Percentiles rank a stretch among this genome's conserved stretches.
Evolutionary conservation across 2,329 filamentous ascomycete species (phyloP).

Genomic region (Cercospora sp.): DNA sequence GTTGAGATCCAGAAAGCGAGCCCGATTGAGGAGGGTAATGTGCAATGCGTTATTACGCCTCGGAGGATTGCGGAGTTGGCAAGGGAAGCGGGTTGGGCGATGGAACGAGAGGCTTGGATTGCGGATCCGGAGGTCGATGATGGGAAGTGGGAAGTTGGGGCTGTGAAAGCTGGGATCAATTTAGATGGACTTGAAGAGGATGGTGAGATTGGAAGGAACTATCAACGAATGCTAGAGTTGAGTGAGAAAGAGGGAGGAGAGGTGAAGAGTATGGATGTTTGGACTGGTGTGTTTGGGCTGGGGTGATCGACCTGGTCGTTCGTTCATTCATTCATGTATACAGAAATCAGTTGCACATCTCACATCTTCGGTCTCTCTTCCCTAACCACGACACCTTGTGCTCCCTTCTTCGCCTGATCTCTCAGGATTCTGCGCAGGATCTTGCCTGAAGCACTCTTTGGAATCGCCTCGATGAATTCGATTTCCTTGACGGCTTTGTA

Average conservation of each 20-base stretch:
- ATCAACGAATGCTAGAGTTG: neutral
- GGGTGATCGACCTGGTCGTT: neutral
- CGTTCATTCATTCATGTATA: neutral
- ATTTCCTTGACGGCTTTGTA: constrained; percentile 53
- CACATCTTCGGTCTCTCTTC: constrained; percentile 40
- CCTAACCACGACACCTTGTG: constrained; percentile 38
- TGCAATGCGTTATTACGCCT: constrained; percentile 51
- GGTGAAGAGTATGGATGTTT: constrained; percentile 26
- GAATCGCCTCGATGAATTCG: constrained; percentile 39
- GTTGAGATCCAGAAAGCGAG: constrained; percentile 51
- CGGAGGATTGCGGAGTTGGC: constrained; percentile 43
- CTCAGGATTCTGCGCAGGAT: constrained; percentile 42
- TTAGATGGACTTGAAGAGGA: neutral
- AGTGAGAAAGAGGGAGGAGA: neutral
- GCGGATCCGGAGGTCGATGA: constrained; percentile 44
- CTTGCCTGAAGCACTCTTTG: constrained; percentile 39
- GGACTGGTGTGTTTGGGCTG: constrained; percentile 20
- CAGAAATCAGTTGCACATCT: neutral
- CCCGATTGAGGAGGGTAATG: constrained; percentile 46
- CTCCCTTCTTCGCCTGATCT: constrained; percentile 45
- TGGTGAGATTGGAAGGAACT: neutral
- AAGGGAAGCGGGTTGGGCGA: constrained; percentile 40
- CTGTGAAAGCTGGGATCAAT: constrained; percentile 25
- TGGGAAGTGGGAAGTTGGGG: constrained; percentile 50
- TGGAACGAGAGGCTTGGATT: constrained; percentile 43